Percentiles rank a stretch among this genome's conserved stretches.
Evolutionary conservation across 2,329 filamentous ascomycete genomes (phyloP).

Genomic region (Sporothrix protearum): DNA sequence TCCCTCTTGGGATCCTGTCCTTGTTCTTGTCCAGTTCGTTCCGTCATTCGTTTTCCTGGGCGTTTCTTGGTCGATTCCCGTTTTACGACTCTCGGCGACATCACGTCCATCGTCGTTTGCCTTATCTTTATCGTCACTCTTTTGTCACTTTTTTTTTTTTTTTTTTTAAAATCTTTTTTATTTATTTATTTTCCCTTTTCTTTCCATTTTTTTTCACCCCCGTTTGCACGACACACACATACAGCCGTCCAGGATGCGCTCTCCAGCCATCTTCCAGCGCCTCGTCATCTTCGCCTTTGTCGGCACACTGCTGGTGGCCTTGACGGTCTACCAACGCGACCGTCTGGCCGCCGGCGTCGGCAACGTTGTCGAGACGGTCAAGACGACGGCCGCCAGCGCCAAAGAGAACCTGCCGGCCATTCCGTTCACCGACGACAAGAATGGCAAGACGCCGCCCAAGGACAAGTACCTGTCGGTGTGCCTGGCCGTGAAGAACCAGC

Average conservation of each 20-base stretch:
- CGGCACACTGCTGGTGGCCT: slow-evolving; percentile 17
- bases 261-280: not conserved
- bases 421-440: not conserved
- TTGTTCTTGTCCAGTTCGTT: not conserved
- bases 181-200: not conserved
- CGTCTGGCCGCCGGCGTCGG: slow-evolving; percentile 19
- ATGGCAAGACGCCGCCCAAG: not conserved
- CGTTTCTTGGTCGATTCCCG: not conserved
- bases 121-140: not conserved
- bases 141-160: not conserved
- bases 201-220: not conserved
- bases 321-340: slow-evolving; percentile 23
- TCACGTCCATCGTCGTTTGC: not conserved
- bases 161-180: not conserved
- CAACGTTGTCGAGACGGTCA: slow-evolving; percentile 19
- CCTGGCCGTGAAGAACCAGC: slow-evolving; percentile 25
- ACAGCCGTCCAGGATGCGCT: slow-evolving; percentile 6
- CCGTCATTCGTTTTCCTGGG: not conserved
- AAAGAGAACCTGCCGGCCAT: slow-evolving; percentile 8
- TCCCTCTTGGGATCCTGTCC: not conserved
- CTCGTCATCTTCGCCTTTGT: slow-evolving; percentile 19
- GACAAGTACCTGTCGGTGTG: slow-evolving; percentile 25
- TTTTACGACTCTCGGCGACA: not conserved
- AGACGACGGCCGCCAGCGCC: slow-evolving; percentile 14
- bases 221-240: not conserved